phyloP scores from a whole-genome alignment of 2,329 filamentous ascomycete species.

The Xylaria sp. region DNA sequence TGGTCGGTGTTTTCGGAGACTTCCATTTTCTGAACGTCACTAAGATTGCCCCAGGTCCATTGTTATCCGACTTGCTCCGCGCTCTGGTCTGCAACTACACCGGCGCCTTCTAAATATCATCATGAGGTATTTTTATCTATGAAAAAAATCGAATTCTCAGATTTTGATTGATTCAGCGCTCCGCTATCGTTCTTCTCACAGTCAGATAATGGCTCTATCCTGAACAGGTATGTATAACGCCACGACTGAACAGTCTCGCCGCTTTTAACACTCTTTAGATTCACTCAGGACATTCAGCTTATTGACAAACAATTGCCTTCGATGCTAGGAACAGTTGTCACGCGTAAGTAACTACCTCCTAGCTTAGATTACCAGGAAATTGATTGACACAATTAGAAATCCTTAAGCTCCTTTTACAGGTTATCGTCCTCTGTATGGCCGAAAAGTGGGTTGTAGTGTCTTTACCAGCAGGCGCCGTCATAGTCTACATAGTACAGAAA shows the following conservation, averaged over 20 bases:
- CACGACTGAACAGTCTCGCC: not conserved
- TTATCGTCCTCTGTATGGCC: conserved; percentile 51
- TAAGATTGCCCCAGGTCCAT: conserved; percentile 35
- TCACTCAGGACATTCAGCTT: conserved; percentile 52
- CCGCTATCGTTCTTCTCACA: conserved; percentile 48
- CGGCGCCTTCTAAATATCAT: conserved; percentile 42
- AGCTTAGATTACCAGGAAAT: not conserved
- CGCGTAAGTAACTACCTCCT: conserved; percentile 41
- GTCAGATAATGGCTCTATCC: conserved; percentile 48
- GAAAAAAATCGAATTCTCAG: not conserved
- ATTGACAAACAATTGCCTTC: conserved; percentile 50
- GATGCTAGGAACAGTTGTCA: conserved; percentile 42
- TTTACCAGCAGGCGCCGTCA: conserved; percentile 50
- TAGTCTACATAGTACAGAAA: conserved; percentile 55
- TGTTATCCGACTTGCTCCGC: conserved; percentile 44
- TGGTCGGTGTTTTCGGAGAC: conserved; percentile 37
- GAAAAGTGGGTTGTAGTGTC: conserved; percentile 53
- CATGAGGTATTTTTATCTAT: conserved; percentile 14
- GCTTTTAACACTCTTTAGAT: conserved; percentile 37
- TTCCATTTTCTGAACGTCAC: not conserved
- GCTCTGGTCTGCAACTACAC: conserved; percentile 45
- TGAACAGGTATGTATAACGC: conserved; percentile 44
- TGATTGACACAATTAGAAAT: conserved; percentile 37
- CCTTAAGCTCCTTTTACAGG: conserved; percentile 50
- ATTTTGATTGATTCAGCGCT: conserved; percentile 39